These are phyloP conservation scores for Backusella parvicylindrica DNA, from an alignment of 192 early-diverging fungal species.

Conservation along the genomic window DNA sequence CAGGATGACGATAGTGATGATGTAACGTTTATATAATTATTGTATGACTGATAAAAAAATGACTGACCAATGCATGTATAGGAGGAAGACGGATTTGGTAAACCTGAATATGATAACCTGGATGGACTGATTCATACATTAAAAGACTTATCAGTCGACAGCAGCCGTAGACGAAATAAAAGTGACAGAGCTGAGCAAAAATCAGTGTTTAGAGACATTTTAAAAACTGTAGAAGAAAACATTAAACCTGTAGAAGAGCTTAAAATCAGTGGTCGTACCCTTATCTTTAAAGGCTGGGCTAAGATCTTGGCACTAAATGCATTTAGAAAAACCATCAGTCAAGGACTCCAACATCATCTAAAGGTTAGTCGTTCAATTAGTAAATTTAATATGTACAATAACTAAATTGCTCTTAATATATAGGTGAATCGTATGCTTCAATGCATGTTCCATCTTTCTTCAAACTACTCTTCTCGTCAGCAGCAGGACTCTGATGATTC, in stretches of 20 bases:
- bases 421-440: conserved; percentile 6
- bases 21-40: background rate
- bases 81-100: conserved; percentile 37
- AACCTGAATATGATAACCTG: conserved; percentile 53
- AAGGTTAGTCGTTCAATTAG: background rate
- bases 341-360: conserved; percentile 25
- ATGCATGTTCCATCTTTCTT: conserved; percentile 9
- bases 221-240: conserved; percentile 54
- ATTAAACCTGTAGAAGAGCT: conserved; percentile 51
- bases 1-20: conserved; percentile 6
- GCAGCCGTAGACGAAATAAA: conserved; percentile 51
- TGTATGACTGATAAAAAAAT: background rate
- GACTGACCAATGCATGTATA: background rate
- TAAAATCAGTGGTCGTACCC: conserved; percentile 40
- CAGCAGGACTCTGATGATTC: conserved; percentile 5
- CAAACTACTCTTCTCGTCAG: background rate
- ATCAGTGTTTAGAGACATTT: conserved; percentile 62
- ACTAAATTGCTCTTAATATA: background rate
- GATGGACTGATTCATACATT: conserved; percentile 56
- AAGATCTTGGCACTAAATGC: conserved; percentile 17
- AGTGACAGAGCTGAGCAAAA: conserved; percentile 56
- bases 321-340: conserved; percentile 18
- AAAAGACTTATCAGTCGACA: conserved; percentile 53
- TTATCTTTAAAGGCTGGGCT: conserved; percentile 58
- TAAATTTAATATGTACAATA: background rate